phyloP scores from a whole-genome alignment of 1,284 basidiomycete genomes.

The Macrocystidia cucumis region DNA sequence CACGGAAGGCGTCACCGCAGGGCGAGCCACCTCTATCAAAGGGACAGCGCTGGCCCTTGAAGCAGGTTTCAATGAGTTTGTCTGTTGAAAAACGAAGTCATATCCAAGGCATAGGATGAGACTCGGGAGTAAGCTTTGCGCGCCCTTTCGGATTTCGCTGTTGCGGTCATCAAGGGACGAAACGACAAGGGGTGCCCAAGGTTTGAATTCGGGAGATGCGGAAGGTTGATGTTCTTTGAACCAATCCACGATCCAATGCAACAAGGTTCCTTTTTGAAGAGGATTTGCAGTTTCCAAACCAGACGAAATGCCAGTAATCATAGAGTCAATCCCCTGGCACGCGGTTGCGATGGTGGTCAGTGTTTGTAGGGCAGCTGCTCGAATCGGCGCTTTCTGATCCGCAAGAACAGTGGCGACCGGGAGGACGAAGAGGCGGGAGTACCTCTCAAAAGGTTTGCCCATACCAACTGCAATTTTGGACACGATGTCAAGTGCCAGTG shows the following conservation, averaged over 20 bases:
- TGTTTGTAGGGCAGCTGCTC: conserved; percentile 72
- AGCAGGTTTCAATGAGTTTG: conserved; percentile 85
- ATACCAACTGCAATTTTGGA: conserved; percentile 88
- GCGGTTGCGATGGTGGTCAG: conserved; percentile 82
- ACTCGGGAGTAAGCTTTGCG: conserved; percentile 75
- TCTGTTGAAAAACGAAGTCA: conserved; percentile 83
- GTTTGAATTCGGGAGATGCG: conserved; percentile 63
- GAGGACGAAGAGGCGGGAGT: conserved; percentile 69
- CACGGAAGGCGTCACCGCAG: conserved; percentile 22
- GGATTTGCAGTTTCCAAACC: conserved; percentile 88
- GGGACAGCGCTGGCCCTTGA: conserved; percentile 83
- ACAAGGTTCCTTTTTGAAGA: conserved; percentile 75
- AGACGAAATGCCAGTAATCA: conserved; percentile 74
- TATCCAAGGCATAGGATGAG: conserved; percentile 78
- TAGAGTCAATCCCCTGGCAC: conserved; percentile 76
- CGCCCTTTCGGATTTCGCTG: conserved; percentile 88
- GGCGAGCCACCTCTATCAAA: conserved; percentile 75
- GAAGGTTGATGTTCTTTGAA: conserved; percentile 59
- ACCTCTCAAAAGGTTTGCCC: conserved; percentile 93
- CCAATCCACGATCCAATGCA: conserved; percentile 83
- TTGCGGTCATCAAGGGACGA: conserved; percentile 88
- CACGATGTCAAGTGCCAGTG: conserved; percentile 86
- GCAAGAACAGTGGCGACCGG: conserved; percentile 83
- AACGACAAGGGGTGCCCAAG: conserved; percentile 69
- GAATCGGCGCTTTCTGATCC: conserved; percentile 89